Evolutionary conservation across 208 protist genomes (phyloP).

Genomic region (Trypanosomatidae sp.): DNA sequence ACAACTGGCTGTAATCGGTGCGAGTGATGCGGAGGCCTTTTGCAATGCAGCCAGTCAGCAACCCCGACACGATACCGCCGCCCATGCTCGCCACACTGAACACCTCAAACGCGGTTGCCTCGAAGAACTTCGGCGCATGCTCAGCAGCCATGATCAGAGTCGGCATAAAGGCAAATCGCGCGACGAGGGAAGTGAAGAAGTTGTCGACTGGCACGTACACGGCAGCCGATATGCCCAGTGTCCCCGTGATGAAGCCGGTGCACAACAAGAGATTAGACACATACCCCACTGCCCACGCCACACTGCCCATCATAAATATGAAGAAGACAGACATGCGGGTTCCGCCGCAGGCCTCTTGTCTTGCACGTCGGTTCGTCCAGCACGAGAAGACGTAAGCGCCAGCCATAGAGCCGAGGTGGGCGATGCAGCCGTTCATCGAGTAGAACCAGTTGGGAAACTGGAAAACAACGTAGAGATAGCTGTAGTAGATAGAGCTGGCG

Average conservation of each 20-base stretch:
- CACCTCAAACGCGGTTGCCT: constrained; percentile 48
- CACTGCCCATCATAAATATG: constrained; percentile 45
- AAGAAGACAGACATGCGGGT: constrained; percentile 34
- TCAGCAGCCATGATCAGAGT: constrained; percentile 50
- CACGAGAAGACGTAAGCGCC: constrained; percentile 43
- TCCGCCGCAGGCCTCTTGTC: constrained; percentile 25
- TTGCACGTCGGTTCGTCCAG: constrained; percentile 40
- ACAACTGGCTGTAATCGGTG: constrained; percentile 27
- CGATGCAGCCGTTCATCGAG: constrained; percentile 35
- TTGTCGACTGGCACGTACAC: constrained; percentile 48
- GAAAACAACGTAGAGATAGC: constrained; percentile 42
- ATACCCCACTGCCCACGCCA: constrained; percentile 49
- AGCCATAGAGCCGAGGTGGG: constrained; percentile 34
- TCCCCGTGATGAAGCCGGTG: constrained; percentile 35
- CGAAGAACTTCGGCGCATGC: constrained; percentile 48
- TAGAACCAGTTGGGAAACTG: constrained; percentile 40
- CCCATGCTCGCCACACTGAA: constrained; percentile 43
- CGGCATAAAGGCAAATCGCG: constrained; percentile 63
- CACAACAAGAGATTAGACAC: constrained; percentile 47
- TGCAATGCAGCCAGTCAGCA: constrained; percentile 35
- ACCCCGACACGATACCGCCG: constrained; percentile 36
- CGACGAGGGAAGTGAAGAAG: constrained; percentile 42
- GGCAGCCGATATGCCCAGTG: constrained; percentile 24
- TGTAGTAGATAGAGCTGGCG: constrained; percentile 37
- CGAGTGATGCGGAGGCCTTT: constrained; percentile 26